Conservation (phyloP, 2,329 filamentous ascomycete species). For the Trichoderma hamatum region DNA sequence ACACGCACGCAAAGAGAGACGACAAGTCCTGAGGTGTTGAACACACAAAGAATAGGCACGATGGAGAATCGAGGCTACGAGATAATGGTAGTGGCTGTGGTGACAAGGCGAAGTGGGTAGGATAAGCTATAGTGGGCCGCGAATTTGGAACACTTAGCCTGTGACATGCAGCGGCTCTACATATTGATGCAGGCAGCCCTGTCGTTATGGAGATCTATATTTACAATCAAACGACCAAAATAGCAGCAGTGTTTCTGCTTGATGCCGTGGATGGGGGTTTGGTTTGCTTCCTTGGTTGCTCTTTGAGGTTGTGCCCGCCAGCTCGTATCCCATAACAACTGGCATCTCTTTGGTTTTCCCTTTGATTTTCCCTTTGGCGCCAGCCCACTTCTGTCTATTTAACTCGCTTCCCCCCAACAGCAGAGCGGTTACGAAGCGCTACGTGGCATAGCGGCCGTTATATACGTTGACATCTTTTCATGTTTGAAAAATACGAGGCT, state of each 20-base stretch:
- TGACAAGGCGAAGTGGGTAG: constrained; percentile 22
- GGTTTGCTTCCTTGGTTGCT: not conserved
- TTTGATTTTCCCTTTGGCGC: not conserved
- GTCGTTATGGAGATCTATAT: not conserved
- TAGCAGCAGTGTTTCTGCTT: no score
- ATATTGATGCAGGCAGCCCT: not conserved
- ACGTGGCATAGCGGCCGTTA: not conserved
- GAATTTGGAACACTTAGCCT: not conserved
- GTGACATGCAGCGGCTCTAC: not conserved
- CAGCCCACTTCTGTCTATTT: not conserved
- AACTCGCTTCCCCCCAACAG: not conserved
- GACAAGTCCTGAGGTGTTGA: not conserved
- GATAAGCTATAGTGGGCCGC: constrained; percentile 17
- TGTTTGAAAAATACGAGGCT: not conserved
- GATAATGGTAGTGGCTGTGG: constrained; percentile 6
- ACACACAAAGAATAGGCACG: not conserved
- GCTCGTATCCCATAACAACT: not conserved
- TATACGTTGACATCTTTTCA: not conserved
- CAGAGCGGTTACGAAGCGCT: not conserved
- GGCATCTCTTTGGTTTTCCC: not conserved
- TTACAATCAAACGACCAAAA: not conserved
- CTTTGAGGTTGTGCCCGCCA: no score
- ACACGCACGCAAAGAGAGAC: not conserved
- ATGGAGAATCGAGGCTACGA: not conserved
- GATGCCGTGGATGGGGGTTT: no score